A percentile compares a stretch with the other conserved stretches of the same genome.
Evolutionary conservation across 2,329 filamentous ascomycete species (phyloP).

Genomic region (Pseudogymnoascus sp.): DNA sequence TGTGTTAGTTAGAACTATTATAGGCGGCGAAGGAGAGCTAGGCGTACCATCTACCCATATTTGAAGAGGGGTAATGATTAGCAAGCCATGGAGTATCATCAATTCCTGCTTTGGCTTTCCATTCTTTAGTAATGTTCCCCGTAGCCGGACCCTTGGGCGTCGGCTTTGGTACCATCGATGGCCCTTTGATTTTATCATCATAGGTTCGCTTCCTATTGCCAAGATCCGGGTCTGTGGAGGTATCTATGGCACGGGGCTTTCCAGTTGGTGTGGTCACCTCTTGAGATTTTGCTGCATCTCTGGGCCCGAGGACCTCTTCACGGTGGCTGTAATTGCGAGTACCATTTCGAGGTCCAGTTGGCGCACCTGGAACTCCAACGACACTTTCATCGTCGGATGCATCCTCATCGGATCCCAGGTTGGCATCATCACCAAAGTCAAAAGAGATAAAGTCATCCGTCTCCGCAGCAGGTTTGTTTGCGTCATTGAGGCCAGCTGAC

Average conservation of each 20-base stretch:
- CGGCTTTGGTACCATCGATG: constrained; percentile 20
- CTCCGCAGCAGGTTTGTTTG: constrained; percentile 46
- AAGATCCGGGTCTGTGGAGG: constrained; percentile 37
- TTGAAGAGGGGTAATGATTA: constrained; percentile 47
- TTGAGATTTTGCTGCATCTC: constrained; percentile 9
- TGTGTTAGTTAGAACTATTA: constrained; percentile 12
- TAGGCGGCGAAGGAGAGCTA: constrained; percentile 23
- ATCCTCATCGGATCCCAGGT: constrained; percentile 31
- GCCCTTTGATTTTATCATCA: constrained; percentile 52
- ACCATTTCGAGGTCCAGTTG: constrained; percentile 21
- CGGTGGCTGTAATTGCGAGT: constrained; percentile 9
- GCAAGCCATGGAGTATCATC: constrained; percentile 56
- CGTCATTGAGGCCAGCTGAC: constrained; percentile 40
- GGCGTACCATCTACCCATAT: constrained; percentile 49
- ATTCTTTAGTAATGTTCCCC: constrained; percentile 35
- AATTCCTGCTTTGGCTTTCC: constrained; percentile 30
- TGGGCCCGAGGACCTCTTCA: constrained; percentile 10
- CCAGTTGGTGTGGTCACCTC: constrained; percentile 9
- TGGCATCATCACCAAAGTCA: constrained; percentile 55
- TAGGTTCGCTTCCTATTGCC: constrained; percentile 68
- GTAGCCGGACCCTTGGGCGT: constrained; percentile 15
- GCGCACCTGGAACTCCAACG: constrained; percentile 21
- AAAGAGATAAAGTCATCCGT: constrained; percentile 87
- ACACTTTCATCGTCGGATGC: constrained; percentile 24
- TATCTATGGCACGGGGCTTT: constrained; percentile 13